phyloP scores from a whole-genome alignment of 2,329 filamentous ascomycete genomes.

The Xylogone sp. region DNA sequence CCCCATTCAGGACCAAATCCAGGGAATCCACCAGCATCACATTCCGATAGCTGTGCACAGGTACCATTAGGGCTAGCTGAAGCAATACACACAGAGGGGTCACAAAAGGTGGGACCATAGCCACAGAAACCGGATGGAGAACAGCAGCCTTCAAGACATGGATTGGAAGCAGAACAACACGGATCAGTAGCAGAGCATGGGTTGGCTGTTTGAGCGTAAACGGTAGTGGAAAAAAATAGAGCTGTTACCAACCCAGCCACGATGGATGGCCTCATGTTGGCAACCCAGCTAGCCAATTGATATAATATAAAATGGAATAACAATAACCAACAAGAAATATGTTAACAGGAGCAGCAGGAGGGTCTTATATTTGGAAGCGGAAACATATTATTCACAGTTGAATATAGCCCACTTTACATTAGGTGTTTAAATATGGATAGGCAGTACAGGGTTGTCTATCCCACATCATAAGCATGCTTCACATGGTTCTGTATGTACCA shows the following conservation, averaged over 20 bases:
- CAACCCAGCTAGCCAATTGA: not conserved
- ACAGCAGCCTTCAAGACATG: slow-evolving; percentile 1
- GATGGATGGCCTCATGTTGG: not conserved
- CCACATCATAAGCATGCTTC: no score
- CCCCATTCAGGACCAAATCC: not conserved
- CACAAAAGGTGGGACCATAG: slow-evolving; percentile 2
- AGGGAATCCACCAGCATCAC: slow-evolving; percentile 24
- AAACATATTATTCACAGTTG: no score
- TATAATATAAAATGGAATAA: no score
- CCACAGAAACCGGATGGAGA: not conserved
- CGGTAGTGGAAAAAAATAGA: not conserved
- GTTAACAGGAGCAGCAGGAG: no score
- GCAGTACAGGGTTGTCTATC: no score
- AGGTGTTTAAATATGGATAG: no score
- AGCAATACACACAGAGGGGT: not conserved
- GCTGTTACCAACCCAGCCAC: not conserved
- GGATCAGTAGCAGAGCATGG: not conserved
- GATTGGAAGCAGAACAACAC: not conserved
- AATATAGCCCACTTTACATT: no score
- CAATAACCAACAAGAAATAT: no score
- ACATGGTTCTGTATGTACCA: no score
- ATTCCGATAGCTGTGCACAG: slow-evolving; percentile 25
- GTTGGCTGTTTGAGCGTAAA: not conserved
- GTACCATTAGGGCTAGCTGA: slow-evolving; percentile 1
- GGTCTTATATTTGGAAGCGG: no score